Evolutionary conservation across 129 eudicot genomes (phyloP).

Genomic region (Artemisia tridentata): DNA sequence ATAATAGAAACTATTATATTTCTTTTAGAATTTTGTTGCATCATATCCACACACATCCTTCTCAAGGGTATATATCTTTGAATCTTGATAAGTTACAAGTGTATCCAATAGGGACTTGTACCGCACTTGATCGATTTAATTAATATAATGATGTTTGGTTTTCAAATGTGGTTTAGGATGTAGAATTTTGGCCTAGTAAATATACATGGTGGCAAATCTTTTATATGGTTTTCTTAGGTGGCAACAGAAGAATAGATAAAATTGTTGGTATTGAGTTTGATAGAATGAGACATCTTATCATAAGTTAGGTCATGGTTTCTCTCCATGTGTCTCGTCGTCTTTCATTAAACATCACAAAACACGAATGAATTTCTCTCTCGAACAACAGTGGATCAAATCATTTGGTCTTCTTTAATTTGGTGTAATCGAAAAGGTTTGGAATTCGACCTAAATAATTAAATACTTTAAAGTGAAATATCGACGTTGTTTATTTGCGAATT

Average conservation of each 20-base stretch:
- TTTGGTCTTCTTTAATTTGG: not conserved
- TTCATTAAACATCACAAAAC: constrained; percentile 19
- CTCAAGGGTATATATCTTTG: constrained; percentile 6
- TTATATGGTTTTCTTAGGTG: constrained; percentile 30
- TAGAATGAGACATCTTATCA: constrained; percentile 26
- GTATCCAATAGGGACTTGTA: constrained; percentile 15
- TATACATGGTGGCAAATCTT: constrained; percentile 33
- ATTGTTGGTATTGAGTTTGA: constrained; percentile 17
- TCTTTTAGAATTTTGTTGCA: constrained; percentile 4
- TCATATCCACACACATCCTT: constrained; percentile 33
- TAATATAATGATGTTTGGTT: constrained; percentile 28
- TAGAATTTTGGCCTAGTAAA: constrained; percentile 30
- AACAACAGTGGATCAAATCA: not conserved
- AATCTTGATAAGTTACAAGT: constrained; percentile 20
- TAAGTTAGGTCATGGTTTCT: constrained; percentile 27
- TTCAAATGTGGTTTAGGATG: constrained; percentile 23
- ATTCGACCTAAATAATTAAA: too few species aligned
- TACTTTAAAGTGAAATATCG: not conserved
- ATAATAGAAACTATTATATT: not conserved
- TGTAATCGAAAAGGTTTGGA: not conserved
- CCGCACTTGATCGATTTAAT: constrained; percentile 1
- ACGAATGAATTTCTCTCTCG: not conserved
- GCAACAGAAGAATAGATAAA: constrained; percentile 14
- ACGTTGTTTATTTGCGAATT: too few species aligned
- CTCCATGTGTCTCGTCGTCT: constrained; percentile 27